Base-by-base conservation (phyloP, 352 stramenopile genomes). In the Pythium aristosporum region DNA sequence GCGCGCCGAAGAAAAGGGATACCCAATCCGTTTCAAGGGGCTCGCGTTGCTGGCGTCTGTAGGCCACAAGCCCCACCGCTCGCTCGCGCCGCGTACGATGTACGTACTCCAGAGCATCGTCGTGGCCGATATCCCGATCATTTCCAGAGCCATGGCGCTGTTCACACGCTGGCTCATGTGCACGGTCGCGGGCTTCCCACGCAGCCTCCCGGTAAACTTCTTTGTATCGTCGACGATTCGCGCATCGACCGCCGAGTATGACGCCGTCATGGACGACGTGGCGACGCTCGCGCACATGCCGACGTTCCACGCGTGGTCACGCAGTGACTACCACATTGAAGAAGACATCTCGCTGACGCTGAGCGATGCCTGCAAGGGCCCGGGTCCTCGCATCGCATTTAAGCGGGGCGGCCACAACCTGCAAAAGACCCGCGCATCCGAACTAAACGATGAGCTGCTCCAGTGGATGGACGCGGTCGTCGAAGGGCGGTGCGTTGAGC, bases 181-280 rank as follows among this genome's bases (percentile, higher is more conserved):
- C 18, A 60, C 67, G 28, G 9, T 71, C 5, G 43, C 67, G 10
- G 41, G 57, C 13, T 75, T 73, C 59, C 62, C 55, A 7, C 48
- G 52, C 57, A 69, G 66, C 21, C 41, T 16, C 9, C 57, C 69
- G 6, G 53, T 41, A 5, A 48, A 63, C 1, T 75, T 89, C 55
- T 89, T 82, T 48, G 81, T 74, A 0, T 77, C 74, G 2, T 79
- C 75, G 9, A 81, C 88, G 50, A 71, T 81, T 23, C 80, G 77
- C 10, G 76, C 73, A 25, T 74, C 76, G 18, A 80, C 68, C 1
- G 74, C 76, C 5, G 72, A 87, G 46, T 92, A 82, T 46, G 28
- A 49, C 1, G 48, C 77, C n/a, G 75, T 88, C n/a, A 66, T 71
- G 0, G 16, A 62, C 16, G 71, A 86, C 18, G 28, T 85, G 9